Evolutionary conservation across 2,329 filamentous ascomycete genomes (phyloP).

Genomic region (Sarocladiaceae sp.): DNA sequence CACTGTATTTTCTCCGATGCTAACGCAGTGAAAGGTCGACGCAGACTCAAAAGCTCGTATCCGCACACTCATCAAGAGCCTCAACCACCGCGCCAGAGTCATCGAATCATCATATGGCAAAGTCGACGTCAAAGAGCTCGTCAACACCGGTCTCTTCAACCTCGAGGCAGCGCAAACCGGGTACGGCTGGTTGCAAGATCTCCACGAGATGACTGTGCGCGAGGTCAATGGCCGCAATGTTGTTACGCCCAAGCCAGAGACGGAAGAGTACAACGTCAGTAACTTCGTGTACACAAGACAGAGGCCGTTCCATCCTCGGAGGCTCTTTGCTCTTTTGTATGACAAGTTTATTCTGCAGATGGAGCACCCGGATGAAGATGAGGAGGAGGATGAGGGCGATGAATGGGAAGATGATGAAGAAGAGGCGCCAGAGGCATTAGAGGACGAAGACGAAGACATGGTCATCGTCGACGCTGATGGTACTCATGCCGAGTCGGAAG

Average conservation of each 20-base stretch:
- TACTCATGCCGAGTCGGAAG: constrained; percentile 8
- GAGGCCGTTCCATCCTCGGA: constrained; percentile 47
- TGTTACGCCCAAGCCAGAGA: constrained; percentile 64
- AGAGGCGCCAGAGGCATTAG: constrained; percentile 20
- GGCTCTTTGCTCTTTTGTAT: constrained; percentile 40
- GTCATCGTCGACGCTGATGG: constrained; percentile 12
- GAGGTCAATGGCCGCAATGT: constrained; percentile 48
- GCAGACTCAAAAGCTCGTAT: constrained; percentile 41
- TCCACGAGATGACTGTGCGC: constrained; percentile 63
- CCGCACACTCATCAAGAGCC: constrained; percentile 48
- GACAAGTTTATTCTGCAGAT: constrained; percentile 49
- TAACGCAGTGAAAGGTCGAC: constrained; percentile 24
- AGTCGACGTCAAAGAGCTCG: constrained; percentile 57
- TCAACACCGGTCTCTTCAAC: constrained; percentile 63
- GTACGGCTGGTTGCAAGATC: constrained; percentile 65
- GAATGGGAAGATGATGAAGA: constrained; percentile 26
- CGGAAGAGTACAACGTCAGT: constrained; percentile 67
- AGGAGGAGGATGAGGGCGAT: constrained; percentile 29
- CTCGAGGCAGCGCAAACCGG: constrained; percentile 60
- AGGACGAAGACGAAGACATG: constrained; percentile 11
- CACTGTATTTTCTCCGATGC: neutral
- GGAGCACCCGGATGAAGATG: constrained; percentile 33
- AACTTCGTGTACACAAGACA: constrained; percentile 65
- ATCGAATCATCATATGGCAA: constrained; percentile 55
- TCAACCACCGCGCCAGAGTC: constrained; percentile 65